Base-by-base conservation (phyloP, 78 protist species). In the Pigoraptor vietnamica region DNA sequence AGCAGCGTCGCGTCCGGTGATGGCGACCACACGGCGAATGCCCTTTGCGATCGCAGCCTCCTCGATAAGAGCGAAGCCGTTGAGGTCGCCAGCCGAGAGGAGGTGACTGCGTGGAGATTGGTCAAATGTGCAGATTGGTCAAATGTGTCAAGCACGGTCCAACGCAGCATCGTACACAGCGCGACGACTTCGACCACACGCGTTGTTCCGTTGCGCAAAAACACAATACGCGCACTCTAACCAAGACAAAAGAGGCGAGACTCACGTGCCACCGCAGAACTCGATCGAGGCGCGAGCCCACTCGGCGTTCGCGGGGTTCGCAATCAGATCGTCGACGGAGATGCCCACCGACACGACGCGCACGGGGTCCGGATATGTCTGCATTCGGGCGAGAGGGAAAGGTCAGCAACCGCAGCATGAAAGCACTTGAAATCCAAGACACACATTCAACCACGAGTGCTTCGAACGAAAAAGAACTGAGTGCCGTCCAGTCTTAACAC, bases 291-390 rank as follows among this genome's bases (percentile, higher is more conserved):
- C 88, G 39, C 86, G 89, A 90, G 37, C 24, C 97, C 97, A 95
- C 56, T 93, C 90, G 32, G 40, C 91, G 40, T 91, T 89, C 39
- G 90, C 88, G 38, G 98, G 97, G 93, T 92, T 89, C 32, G 93
- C 92, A 14, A 97, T 48, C 23, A 98, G 55, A 32, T 92, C 95
- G 24, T 95, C 96, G 29, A 96, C 95, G 1, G 83, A n/a, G n/a
- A 34, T 0, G 33, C 93, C 93, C n/a, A 98, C 93, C 9, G 98
- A 93, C 24, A 98, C 96, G 23, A 98, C 98, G 37, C 97, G 92
- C 38, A 98, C 99, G 56, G 98, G 98, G 88, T 97, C 98, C 48
- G 99, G 99, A 94, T 98, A 98, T 23, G 90, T 92, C 95, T 90
- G 90, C n/a, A n/a, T n/a, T n/a, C n/a, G n/a, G n/a, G n/a, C n/a